Evolutionary conservation across 306 rosid species (phyloP), one percentile per base, ranked within the genome.

Genomic region (Alnus rubra): DNA sequence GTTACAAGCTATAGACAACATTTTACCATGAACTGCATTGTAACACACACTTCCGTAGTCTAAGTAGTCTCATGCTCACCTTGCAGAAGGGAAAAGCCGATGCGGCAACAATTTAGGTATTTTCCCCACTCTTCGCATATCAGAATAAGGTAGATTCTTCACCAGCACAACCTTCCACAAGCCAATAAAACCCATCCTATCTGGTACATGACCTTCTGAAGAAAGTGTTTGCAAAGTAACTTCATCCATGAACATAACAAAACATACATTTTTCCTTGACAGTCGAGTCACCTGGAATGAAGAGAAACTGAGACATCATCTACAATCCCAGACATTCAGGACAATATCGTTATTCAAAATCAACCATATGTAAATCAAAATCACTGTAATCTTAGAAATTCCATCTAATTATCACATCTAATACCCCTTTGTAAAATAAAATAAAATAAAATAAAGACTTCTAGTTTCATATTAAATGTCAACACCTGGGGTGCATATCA

Each of bases 91-190:
- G 76, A 95, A 95, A 84, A 95, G 97, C 55, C 98, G 88, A 83
- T 95, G 98, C 2, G 98, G 89, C 89, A 95, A 81, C 84, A 95
- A 84, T 84, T 95, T 95, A 5, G 99, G 99, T 85, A 95, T 91
- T 86, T 95, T 95, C 14, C 99, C 99, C 63, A 91, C 98, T 80
- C 96, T 85, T 75, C 98, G 89, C 99, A 92, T 90, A 82, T 95
- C 99, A 80, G 88, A 79, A 83, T 84, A 90, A 8, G 99, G 99
- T 78, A 91, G 89, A 84, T 93, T 91, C 79, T 84, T 93, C 83
- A 89, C 94, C 45, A 93, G 89, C 83, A 95, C 95, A 74, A 93
- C 84, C 88, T 82, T 92, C 99, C 99, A 95, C 75, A 92, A 87
- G 68, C 99, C 99, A 85, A 95, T 90, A 81, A 88, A 91, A 80